Evolutionary conservation across 345 rosid species (phyloP).

Genomic region (Salix purpurea): DNA sequence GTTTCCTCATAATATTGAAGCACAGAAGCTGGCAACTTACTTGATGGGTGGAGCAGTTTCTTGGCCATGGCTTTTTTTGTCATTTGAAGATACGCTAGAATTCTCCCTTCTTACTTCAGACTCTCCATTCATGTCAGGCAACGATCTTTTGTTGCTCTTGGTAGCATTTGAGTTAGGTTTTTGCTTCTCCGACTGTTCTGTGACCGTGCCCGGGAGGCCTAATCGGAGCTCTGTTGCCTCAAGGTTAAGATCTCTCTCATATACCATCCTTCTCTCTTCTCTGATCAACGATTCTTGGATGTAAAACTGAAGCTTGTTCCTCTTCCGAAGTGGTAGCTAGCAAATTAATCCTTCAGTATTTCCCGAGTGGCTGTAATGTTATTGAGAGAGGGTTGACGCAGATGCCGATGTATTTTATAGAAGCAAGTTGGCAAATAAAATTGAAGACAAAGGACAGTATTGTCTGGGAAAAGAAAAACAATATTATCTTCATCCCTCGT

Average conservation of each 20-base stretch:
- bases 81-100: not conserved
- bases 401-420: not conserved
- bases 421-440: not conserved
- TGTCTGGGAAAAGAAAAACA: not conserved
- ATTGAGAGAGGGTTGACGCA: not conserved
- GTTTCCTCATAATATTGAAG: not conserved
- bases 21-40: conserved; percentile 19
- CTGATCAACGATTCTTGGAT: not conserved
- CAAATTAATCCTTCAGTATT: not conserved
- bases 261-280: conserved; percentile 13
- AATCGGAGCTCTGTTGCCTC: conserved; percentile 47
- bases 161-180: not conserved
- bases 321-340: not conserved
- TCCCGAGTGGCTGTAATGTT: not conserved
- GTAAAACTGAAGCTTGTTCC: not conserved
- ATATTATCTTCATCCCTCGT: not conserved
- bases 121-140: conserved; percentile 29
- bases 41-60: conserved; percentile 31
- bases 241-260: conserved; percentile 35
- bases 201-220: conserved; percentile 34
- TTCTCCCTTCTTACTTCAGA: not conserved
- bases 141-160: conserved; percentile 34
- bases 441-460: not conserved
- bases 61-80: conserved; percentile 6
- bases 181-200: conserved; percentile 6